Evolutionary conservation across 1,284 basidiomycete genomes (phyloP), one percentile per base, ranked within the genome.

Genomic region (Pseudozyma sp.): DNA sequence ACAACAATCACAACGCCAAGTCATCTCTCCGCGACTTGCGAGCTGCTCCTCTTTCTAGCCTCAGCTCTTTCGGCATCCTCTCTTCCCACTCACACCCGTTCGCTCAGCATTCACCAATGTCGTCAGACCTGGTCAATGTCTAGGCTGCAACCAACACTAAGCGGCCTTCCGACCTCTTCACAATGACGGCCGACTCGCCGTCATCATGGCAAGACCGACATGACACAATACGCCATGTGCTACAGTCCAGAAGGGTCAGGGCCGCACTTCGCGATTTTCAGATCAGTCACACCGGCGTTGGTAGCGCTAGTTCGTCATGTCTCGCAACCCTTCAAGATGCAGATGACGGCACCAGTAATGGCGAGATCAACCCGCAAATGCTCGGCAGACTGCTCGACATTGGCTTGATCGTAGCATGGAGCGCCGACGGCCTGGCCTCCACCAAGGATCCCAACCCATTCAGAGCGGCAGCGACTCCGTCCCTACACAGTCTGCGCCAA

Each of bases 341-440:
- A 9, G 46, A 65, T 33, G 42, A 45, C 16, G 58, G 42, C 57
- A 54, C 37, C 11, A 47, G 47, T 49, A 11, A 33, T 24, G 34
- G 16, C 14, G 44, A 53, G 5, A 16, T 34, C 31, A 24, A 52
- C 16, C 30, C 64, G 8, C 45, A 10, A 6, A 29, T 37, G 5
- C 37, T 68, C 13, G 70, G 46, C 30, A 54, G 35, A 34, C 52
- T 65, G n/a, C 71, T 80, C 49, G 78, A 80, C 39, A 67, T 74
- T 46, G 65, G 74, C 17, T 54, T 78, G 9, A 57, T 73, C 45
- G 62, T 80, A 33, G 58, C 77, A 31, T 80, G 78, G 78, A 65
- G 68, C 11, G 57, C 73, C 5, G 42, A 67, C 33, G 51, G 60
- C n/a, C 44, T 78, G 9, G 30, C 65, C n/a, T 56, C 54, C 6